phyloP scores from a whole-genome alignment of 306 rosid species.

The Casuarina equisetifolia region DNA sequence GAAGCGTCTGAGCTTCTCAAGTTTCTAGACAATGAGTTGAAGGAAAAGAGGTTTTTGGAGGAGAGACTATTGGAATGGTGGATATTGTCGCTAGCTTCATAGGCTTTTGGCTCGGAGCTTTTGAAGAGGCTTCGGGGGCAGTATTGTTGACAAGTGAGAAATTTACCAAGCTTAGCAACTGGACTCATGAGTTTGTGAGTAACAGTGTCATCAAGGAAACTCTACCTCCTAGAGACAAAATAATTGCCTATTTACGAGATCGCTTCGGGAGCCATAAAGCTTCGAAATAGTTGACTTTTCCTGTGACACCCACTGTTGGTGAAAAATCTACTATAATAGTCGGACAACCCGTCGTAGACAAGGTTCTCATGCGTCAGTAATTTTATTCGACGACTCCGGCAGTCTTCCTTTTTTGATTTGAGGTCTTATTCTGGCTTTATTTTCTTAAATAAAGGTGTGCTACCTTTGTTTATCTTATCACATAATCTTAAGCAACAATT shows the following conservation, averaged over 20 bases:
- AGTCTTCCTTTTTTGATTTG: too few relatives aligned
- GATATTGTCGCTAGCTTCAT: constrained; percentile 47
- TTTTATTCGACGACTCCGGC: background rate
- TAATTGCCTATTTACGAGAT: constrained; percentile 22
- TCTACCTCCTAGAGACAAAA: constrained; percentile 41
- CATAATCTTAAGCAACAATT: too few relatives aligned
- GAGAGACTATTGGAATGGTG: constrained; percentile 44
- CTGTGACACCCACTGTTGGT: background rate
- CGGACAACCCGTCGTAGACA: too few relatives aligned
- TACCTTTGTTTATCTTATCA: background rate
- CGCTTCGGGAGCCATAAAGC: background rate
- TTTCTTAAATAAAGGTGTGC: too few relatives aligned
- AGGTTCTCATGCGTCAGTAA: background rate
- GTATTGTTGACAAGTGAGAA: constrained; percentile 35
- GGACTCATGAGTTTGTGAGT: constrained; percentile 38
- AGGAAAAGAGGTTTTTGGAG: constrained; percentile 55
- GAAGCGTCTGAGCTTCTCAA: constrained; percentile 35
- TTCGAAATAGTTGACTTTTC: background rate
- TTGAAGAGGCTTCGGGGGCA: constrained; percentile 44
- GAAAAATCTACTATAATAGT: background rate
- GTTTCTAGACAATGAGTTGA: constrained; percentile 52
- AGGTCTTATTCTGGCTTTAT: too few relatives aligned
- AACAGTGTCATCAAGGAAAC: constrained; percentile 31
- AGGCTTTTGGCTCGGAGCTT: constrained; percentile 43
- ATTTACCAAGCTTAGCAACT: constrained; percentile 42